Evolutionary conservation across 805 yeast genomes (phyloP).

Genomic region (Isabelozyma pseudorhagii): DNA sequence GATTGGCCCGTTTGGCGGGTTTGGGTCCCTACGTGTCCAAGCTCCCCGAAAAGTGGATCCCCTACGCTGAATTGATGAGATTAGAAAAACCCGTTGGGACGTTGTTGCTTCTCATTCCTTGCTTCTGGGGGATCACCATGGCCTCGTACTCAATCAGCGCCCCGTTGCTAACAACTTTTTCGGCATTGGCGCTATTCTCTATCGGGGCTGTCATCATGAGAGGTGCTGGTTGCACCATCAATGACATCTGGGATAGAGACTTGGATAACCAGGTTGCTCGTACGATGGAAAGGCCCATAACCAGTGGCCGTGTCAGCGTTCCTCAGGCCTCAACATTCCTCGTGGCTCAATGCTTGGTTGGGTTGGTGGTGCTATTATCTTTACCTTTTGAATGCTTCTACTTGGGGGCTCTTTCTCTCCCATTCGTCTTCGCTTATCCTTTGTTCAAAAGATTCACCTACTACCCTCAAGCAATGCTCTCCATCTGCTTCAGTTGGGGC

Average conservation of each 20-base stretch:
- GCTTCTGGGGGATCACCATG: slow-evolving; percentile 90
- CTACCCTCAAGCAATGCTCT: slow-evolving; percentile 84
- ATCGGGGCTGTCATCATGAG: slow-evolving; percentile 89
- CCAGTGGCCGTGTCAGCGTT: slow-evolving; percentile 75
- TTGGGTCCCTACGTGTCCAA: slow-evolving; percentile 49
- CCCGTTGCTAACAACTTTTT: slow-evolving; percentile 57
- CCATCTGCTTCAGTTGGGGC: slow-evolving; percentile 92
- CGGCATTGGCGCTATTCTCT: slow-evolving; percentile 68
- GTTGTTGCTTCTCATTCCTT: slow-evolving; percentile 75
- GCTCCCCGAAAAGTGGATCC: slow-evolving; percentile 73
- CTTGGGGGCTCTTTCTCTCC: slow-evolving; percentile 76
- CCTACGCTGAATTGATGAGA: slow-evolving; percentile 90
- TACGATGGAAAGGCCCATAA: slow-evolving; percentile 88
- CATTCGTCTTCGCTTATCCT: slow-evolving; percentile 84
- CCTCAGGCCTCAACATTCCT: slow-evolving; percentile 69
- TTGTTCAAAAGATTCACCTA: slow-evolving; percentile 91
- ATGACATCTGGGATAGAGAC: slow-evolving; percentile 82
- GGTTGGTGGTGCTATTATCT: slow-evolving; percentile 65
- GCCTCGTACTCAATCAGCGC: slow-evolving; percentile 78
- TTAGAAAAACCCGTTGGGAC: slow-evolving; percentile 97
- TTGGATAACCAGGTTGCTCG: slow-evolving; percentile 84
- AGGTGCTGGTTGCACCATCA: slow-evolving; percentile 97
- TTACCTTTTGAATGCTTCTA: slow-evolving; percentile 81
- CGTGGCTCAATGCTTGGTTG: slow-evolving; percentile 70
- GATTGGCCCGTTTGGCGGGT: slow-evolving; percentile 44